phyloP scores from a whole-genome alignment of 1,284 basidiomycete species.

The Cryptococcus jaspeensis region DNA sequence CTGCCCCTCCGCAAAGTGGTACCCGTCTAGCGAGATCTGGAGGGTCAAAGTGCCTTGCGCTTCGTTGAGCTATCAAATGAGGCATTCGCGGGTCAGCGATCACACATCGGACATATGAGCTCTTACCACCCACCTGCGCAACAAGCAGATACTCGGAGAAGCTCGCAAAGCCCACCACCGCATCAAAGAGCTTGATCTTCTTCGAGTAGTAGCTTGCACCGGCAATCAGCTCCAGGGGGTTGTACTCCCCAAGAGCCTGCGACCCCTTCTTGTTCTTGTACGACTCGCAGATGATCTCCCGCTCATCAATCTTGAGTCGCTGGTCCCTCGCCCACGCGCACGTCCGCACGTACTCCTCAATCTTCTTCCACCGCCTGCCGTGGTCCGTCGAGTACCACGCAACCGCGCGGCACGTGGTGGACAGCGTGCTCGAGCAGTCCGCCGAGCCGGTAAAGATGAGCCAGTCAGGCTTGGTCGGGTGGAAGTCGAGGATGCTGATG shows the following conservation, averaged over 20 bases:
- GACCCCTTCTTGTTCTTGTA: conserved; percentile 78
- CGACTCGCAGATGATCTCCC: conserved; percentile 88
- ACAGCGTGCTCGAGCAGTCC: conserved; percentile 59
- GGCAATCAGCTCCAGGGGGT: conserved; percentile 74
- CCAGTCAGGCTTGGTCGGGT: conserved; percentile 74
- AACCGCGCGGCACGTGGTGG: conserved; percentile 63
- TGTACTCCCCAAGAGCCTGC: conserved; percentile 62
- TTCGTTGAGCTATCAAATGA: conserved; percentile 58
- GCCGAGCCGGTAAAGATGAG: conserved; percentile 85
- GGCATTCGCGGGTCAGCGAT: conserved; percentile 7
- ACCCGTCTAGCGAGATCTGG: conserved; percentile 88
- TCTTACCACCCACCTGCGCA: conserved; percentile 67
- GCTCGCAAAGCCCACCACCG: conserved; percentile 90
- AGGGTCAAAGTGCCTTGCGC: conserved; percentile 66
- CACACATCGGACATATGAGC: neutral
- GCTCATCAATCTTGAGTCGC: conserved; percentile 73
- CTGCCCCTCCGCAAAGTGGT: conserved; percentile 74
- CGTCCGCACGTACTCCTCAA: conserved; percentile 84
- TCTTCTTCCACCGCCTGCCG: conserved; percentile 70
- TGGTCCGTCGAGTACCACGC: conserved; percentile 74
- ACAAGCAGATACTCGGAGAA: conserved; percentile 95
- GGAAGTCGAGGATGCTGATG: conserved; percentile 78
- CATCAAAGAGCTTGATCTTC: conserved; percentile 75
- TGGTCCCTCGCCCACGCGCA: conserved; percentile 89
- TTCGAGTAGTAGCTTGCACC: conserved; percentile 73